A percentile compares a stretch with the other conserved stretches of the same genome.
Conservation (phyloP, 202 grass and related monocot species). For the Bolboschoenoplectus hybrid region DNA sequence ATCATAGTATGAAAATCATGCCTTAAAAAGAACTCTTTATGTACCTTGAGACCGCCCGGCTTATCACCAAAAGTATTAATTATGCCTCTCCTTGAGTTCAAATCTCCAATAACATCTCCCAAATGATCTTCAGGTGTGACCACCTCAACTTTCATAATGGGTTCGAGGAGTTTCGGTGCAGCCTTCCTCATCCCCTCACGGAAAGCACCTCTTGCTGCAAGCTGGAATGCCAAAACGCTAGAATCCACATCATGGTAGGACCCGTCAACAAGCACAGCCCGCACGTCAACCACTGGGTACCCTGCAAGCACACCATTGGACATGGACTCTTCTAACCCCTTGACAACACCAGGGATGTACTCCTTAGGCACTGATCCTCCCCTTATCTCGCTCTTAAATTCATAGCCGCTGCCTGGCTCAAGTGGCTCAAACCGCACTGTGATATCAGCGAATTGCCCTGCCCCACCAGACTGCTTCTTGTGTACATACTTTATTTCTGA, state of each 20-base stretch:
- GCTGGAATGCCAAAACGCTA: slow-evolving; percentile 91
- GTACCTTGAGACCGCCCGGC: slow-evolving; percentile 95
- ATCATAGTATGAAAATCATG: neutral
- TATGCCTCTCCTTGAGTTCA: slow-evolving; percentile 93
- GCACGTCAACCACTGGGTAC: slow-evolving; percentile 85
- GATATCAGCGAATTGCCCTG: slow-evolving; percentile 96
- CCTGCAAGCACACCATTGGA: slow-evolving; percentile 93
- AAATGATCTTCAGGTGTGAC: slow-evolving; percentile 98
- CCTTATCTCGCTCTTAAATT: slow-evolving; percentile 98
- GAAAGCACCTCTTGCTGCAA: slow-evolving; percentile 94
- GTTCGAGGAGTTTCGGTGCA: slow-evolving; percentile 80
- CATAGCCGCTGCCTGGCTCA: slow-evolving; percentile 88
- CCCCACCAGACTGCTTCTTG: slow-evolving; percentile 97
- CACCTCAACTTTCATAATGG: slow-evolving; percentile 95
- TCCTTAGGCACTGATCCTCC: slow-evolving; percentile 93
- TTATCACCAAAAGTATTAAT: slow-evolving; percentile 95
- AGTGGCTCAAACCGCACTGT: slow-evolving; percentile 88
- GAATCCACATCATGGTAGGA: slow-evolving; percentile 99
- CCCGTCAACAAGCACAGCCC: slow-evolving; percentile 85
- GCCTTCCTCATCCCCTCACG: slow-evolving; percentile 94
- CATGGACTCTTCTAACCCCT: slow-evolving; percentile 92
- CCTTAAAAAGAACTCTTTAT: neutral
- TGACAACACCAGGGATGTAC: slow-evolving; percentile 95
- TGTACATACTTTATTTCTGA: slow-evolving; percentile 84
- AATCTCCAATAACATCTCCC: slow-evolving; percentile 97